A percentile compares a stretch with the other conserved stretches of the same genome.
These are phyloP conservation scores for Lactifluus subvellereus DNA, from an alignment of 768 basidiomycete genomes.

Conservation along the genomic window DNA sequence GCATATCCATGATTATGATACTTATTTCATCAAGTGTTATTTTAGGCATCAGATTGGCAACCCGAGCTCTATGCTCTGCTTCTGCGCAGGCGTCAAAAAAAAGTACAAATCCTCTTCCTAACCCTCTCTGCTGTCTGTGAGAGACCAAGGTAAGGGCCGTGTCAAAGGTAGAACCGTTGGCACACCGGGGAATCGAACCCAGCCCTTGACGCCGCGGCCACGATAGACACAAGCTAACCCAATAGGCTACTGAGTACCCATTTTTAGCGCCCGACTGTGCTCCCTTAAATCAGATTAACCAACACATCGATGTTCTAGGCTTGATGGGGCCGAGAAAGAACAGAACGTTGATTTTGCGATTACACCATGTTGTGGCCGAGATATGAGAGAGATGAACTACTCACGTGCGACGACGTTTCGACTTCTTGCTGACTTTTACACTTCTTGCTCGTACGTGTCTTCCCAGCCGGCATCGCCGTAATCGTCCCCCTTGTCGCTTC, in stretches of 20 bases:
- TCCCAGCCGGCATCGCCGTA: slow-evolving; percentile 31
- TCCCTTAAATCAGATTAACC: neutral
- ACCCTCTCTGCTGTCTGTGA: neutral
- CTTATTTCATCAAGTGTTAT: too few relatives aligned
- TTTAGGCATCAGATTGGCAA: too few relatives aligned
- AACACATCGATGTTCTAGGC: neutral
- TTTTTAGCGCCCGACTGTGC: neutral
- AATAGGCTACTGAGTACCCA: slow-evolving; percentile 11
- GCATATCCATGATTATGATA: too few relatives aligned
- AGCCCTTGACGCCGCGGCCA: slow-evolving; percentile 34
- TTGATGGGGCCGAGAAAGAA: too few relatives aligned
- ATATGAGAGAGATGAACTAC: neutral
- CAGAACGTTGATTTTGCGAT: neutral
- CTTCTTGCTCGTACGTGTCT: slow-evolving; percentile 71
- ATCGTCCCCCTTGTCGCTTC: slow-evolving; percentile 39
- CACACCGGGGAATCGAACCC: slow-evolving; percentile 37
- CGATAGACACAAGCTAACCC: neutral
- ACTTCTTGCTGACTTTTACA: slow-evolving; percentile 27
- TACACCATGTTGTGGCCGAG: neutral
- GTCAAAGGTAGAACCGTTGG: neutral
- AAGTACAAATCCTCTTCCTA: neutral
- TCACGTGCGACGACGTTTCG: neutral
- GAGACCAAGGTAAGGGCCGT: too few relatives aligned
- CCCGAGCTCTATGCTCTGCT: too few relatives aligned
- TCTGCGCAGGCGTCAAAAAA: neutral